A percentile compares a stretch with the other conserved stretches of the same genome.
These are phyloP conservation scores for Coemansia sp. DNA, from an alignment of 192 early-diverging fungal genomes.

Conservation along the genomic window DNA sequence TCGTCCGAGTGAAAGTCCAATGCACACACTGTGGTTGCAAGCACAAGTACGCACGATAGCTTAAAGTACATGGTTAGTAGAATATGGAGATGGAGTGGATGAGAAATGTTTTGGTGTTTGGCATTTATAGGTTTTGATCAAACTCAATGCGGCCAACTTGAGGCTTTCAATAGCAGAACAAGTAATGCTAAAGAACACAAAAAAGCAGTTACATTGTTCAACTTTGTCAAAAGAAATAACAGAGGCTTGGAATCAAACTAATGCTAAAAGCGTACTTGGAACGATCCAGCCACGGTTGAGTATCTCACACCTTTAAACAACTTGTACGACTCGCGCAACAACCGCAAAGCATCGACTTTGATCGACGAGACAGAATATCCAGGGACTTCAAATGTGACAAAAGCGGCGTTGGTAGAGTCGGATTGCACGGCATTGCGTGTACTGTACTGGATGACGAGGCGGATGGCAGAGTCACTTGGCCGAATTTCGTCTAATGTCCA, in stretches of 20 bases:
- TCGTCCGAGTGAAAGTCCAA: conserved; percentile 42
- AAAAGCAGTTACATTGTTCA: no score
- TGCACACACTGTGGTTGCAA: conserved; percentile 1
- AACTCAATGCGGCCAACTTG: no score
- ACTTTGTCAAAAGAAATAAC: no score
- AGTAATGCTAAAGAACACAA: no score
- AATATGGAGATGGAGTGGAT: background rate
- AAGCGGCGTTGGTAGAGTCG: conserved; percentile 10
- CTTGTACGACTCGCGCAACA: conserved; percentile 48
- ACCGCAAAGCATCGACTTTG: conserved; percentile 39
- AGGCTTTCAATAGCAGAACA: no score
- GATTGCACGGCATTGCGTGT: background rate
- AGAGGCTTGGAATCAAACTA: no score
- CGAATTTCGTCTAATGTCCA: conserved; percentile 29
- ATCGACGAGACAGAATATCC: conserved; percentile 37
- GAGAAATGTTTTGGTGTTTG: no score
- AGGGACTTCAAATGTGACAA: conserved; percentile 43
- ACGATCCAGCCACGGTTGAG: conserved; percentile 34
- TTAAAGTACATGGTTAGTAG: conserved; percentile 11
- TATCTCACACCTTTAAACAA: conserved; percentile 45
- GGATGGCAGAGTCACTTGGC: conserved; percentile 10
- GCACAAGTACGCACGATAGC: background rate
- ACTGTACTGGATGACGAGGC: conserved; percentile 26
- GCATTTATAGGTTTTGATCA: no score
- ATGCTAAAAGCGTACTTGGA: conserved; percentile 35